Evolutionary conservation across 441 rosid genomes (phyloP), one percentile per base, ranked within the genome.

Genomic region (Omphalea diandra): DNA sequence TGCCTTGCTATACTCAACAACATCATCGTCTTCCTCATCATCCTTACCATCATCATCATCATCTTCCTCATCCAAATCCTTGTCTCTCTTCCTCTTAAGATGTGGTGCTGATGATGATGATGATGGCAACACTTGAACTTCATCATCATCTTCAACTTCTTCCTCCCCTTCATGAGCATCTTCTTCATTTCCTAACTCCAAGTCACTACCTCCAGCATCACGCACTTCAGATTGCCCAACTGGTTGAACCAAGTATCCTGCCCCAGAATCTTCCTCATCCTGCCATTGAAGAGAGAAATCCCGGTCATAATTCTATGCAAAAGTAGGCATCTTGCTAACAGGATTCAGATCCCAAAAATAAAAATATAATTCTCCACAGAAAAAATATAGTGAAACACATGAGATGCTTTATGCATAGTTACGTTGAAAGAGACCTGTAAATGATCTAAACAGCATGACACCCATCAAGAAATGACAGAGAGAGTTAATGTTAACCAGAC

Each of bases 201-300:
- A 67, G 66, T 82, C 86, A 70, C 81, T 77, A 49, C 73, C 85
- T 64, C 77, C 83, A 41, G 67, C 82, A 58, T 79, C 90, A 58
- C 73, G 84, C 67, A 78, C 87, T 69, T 79, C 84, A 2, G 77
- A 79, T 70, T 76, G 88, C 55, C 70, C 79, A 44, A 85, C 87
- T 47, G 89, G 90, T 33, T 88, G 90, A 58, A 88, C 87, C 67
- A 88, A 63, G 80, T 82, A 86, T 36, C 89, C 90, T 56, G 79
- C 83, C 63, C 83, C 89, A 1, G 61, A 77, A 36, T 88, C 93
- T 72, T 88, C 93, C 38, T 88, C 89, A 87, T 86, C 46, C 41
- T 58, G 83, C 69, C 75, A 81, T 52, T 38, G 22, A 61, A 81
- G 22, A 1, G 20, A 32, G 32, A 76, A 24, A 26, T 44, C 44